A percentile compares a stretch with the other conserved stretches of the same genome.
Evolutionary conservation across 1,284 basidiomycete genomes (phyloP).

Genomic region (Pseudozyma sp.): DNA sequence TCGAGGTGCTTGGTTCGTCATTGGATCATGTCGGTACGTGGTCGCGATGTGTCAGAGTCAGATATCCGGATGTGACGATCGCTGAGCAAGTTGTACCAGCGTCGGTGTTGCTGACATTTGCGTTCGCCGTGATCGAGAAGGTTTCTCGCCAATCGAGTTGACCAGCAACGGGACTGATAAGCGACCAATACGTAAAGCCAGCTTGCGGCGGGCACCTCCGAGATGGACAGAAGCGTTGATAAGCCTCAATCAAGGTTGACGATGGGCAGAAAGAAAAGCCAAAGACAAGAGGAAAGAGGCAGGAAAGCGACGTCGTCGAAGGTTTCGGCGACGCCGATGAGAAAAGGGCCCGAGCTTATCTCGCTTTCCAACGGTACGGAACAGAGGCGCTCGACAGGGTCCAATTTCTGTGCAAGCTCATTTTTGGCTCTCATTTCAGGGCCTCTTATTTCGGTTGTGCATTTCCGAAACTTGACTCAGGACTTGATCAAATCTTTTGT

Average conservation of each 20-base stretch:
- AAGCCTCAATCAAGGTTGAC: background rate
- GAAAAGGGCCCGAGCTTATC: constrained; percentile 6
- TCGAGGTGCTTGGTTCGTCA: constrained; percentile 7
- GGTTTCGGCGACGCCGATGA: no score
- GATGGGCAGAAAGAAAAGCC: background rate
- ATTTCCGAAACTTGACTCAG: no score
- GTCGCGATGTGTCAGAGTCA: background rate
- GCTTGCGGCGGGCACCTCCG: background rate
- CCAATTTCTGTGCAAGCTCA: no score
- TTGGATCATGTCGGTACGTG: constrained; percentile 10
- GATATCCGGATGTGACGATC: no score
- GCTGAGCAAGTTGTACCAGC: background rate
- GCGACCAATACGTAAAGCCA: background rate
- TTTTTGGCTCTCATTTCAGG: no score
- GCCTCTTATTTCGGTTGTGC: no score
- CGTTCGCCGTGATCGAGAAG: no score
- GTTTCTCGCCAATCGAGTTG: no score
- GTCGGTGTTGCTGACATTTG: no score
- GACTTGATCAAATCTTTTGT: no score
- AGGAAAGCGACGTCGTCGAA: background rate
- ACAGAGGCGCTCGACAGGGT: background rate
- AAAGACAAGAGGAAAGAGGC: background rate
- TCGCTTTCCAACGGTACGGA: background rate
- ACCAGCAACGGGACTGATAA: background rate
- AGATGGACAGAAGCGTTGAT: background rate